Evolutionary conservation across 371 early-diverging fungal genomes (phyloP).

Genomic region (Zychaea mexicana): DNA sequence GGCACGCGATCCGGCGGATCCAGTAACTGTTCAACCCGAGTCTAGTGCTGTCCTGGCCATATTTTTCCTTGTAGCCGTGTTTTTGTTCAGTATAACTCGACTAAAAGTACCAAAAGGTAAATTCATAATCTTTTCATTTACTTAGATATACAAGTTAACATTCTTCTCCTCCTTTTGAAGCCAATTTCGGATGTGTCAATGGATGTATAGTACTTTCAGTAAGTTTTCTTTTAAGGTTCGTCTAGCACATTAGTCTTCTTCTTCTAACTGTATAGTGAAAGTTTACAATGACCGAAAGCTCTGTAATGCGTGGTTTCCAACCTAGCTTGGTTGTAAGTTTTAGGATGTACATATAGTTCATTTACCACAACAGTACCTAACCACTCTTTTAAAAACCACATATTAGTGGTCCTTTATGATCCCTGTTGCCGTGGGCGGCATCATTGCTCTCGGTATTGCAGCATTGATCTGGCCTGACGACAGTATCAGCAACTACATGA

Average conservation of each 20-base stretch:
- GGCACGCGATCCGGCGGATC: slow-evolving; percentile 25
- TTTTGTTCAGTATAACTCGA: slow-evolving; percentile 33
- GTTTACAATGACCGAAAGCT: slow-evolving; percentile 36
- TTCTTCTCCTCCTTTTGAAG: no score
- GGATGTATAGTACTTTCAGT: slow-evolving; percentile 39
- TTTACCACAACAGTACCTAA: not conserved
- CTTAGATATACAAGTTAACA: no score
- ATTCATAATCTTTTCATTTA: not conserved
- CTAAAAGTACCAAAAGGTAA: slow-evolving; percentile 38
- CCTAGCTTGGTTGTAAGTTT: not conserved
- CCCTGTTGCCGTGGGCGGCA: slow-evolving; percentile 39
- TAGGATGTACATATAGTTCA: not conserved
- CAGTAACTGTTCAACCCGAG: slow-evolving; percentile 34
- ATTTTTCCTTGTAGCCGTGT: slow-evolving; percentile 41
- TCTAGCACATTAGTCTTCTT: no score
- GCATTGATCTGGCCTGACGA: slow-evolving; percentile 48
- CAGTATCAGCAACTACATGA: slow-evolving; percentile 37
- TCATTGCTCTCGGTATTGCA: slow-evolving; percentile 33
- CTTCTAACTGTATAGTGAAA: slow-evolving; percentile 8
- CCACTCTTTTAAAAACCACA: not conserved
- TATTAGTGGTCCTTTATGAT: slow-evolving; percentile 41
- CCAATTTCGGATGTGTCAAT: slow-evolving; percentile 40
- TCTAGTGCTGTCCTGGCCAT: slow-evolving; percentile 37
- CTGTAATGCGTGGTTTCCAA: slow-evolving; percentile 11
- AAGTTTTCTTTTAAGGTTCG: no score